A percentile compares a stretch with the other conserved stretches of the same genome.
These are phyloP conservation scores for Cyclotella distinguenda DNA, from an alignment of 108 stramenopile genomes.

Conservation along the genomic window DNA sequence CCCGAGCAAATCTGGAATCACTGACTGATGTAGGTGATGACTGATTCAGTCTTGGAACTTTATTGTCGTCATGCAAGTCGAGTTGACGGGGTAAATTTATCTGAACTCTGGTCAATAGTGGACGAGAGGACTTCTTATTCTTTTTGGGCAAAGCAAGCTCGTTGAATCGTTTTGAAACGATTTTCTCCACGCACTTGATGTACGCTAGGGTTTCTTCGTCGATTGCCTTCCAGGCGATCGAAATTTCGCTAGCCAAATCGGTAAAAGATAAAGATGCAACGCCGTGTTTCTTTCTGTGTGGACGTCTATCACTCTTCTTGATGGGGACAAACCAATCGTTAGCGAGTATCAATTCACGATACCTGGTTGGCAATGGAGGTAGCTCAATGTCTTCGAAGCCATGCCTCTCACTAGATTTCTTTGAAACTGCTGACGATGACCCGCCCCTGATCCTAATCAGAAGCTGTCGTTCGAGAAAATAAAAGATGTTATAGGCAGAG, in stretches of 20 bases:
- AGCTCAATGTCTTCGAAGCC: neutral
- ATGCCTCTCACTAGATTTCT: neutral
- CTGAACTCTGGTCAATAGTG: no score
- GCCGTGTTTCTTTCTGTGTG: slow-evolving; percentile 1
- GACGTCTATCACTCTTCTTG: neutral
- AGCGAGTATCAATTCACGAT: neutral
- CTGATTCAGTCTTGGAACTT: no score
- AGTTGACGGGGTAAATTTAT: no score
- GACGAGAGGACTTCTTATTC: no score
- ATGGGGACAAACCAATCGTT: neutral
- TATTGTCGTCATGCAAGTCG: no score
- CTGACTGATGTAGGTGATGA: no score
- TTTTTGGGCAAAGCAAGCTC: no score
- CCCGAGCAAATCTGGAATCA: no score
- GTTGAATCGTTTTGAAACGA: no score
- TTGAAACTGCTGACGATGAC: no score
- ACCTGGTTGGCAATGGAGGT: neutral
- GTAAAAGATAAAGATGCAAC: slow-evolving; percentile 1
- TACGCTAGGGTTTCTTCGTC: neutral
- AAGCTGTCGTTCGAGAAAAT: neutral
- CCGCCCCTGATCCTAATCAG: neutral
- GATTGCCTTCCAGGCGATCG: neutral
- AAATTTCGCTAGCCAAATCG: neutral
- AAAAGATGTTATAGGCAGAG: neutral
- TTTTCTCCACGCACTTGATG: neutral